Conservation (phyloP, 129 eudicot genomes). For the Centaurea solstitialis region DNA sequence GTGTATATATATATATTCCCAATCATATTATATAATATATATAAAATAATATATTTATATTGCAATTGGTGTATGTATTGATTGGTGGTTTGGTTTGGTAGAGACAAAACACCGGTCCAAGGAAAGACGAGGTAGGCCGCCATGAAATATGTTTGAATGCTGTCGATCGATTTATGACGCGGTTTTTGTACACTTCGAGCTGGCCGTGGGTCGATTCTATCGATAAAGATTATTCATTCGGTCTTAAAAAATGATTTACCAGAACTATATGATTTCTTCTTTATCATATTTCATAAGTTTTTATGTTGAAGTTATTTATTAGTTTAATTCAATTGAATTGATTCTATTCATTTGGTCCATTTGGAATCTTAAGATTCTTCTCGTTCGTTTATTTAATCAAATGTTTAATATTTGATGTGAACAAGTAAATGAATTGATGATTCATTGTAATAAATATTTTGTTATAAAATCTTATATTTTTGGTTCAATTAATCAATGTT, state of each 20-base stretch:
- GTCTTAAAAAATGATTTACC: neutral
- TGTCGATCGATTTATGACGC: conserved; percentile 14
- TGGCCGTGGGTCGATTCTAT: conserved; percentile 25
- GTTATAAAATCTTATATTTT: too few species aligned
- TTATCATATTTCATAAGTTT: neutral
- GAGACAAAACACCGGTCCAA: conserved; percentile 19
- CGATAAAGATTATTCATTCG: conserved; percentile 13
- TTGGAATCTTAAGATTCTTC: neutral
- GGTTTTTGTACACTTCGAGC: conserved; percentile 7
- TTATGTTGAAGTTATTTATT: neutral
- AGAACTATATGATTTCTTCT: neutral
- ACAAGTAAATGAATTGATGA: too few species aligned
- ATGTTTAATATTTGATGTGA: too few species aligned
- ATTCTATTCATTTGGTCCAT: neutral
- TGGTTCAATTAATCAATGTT: neutral
- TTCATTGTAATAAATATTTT: too few species aligned
- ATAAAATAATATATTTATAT: neutral
- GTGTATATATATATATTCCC: neutral
- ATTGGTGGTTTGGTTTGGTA: neutral
- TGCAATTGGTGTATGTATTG: neutral
- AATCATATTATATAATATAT: neutral
- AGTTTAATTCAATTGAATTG: neutral
- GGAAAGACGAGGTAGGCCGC: conserved; percentile 16
- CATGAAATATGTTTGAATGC: conserved; percentile 16
- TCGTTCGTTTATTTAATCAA: neutral